A percentile compares a stretch with the other conserved stretches of the same genome.
phyloP scores from a whole-genome alignment of 2,329 filamentous ascomycete species.

The Ascochyta clinopodiicola region DNA sequence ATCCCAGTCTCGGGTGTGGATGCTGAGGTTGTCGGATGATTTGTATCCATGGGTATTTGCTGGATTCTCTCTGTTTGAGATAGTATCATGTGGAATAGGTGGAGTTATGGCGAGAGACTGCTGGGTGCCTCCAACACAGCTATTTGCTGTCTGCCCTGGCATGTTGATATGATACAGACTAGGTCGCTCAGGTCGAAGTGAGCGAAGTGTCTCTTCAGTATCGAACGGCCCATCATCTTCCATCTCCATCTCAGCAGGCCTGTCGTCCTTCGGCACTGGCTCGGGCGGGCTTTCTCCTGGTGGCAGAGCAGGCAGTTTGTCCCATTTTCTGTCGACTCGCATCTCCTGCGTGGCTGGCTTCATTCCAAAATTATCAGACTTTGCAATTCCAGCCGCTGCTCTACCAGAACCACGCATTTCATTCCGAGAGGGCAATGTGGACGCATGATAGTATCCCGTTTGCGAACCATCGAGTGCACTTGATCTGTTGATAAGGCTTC shows the following conservation, averaged over 20 bases:
- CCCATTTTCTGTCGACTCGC: background rate
- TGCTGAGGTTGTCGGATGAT: background rate
- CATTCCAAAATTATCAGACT: background rate
- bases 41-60: background rate
- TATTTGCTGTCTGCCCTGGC: background rate
- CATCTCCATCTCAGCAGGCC: background rate
- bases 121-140: background rate
- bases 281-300: background rate
- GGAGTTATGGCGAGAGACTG: background rate
- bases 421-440: too few relatives aligned
- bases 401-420: too few relatives aligned
- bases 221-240: background rate
- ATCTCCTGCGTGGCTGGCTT: background rate
- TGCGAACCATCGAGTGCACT: constrained; percentile 3
- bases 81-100: background rate
- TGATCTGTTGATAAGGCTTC: constrained; percentile 1
- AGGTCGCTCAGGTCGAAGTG: constrained; percentile 5
- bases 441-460: background rate
- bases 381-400: background rate
- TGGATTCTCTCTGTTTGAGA: too few relatives aligned
- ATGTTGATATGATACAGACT: background rate
- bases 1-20: constrained; percentile 1
- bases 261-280: background rate
- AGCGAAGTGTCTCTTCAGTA: constrained; percentile 1
- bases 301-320: constrained; percentile 1